Conservation (phyloP, 495 filamentous ascomycete genomes). For the Diplogelasinospora grovesii region DNA sequence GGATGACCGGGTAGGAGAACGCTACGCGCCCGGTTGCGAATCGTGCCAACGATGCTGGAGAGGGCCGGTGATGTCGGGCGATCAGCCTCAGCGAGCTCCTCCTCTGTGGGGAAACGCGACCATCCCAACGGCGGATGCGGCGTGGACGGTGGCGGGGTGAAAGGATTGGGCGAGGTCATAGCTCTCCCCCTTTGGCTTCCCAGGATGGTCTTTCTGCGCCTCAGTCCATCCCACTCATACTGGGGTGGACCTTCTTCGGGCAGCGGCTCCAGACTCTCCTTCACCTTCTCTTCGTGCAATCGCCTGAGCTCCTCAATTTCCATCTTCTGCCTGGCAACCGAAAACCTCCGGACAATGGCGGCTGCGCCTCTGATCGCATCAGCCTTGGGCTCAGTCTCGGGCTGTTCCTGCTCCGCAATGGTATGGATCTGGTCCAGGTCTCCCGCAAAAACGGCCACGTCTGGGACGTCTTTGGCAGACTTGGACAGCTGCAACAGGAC, state of each 20-base stretch:
- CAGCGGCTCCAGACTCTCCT: conserved; percentile 66
- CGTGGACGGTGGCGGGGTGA: conserved; percentile 37
- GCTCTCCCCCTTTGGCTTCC: conserved; percentile 37
- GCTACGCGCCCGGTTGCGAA: conserved; percentile 49
- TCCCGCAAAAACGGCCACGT: conserved; percentile 85
- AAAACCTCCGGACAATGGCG: conserved; percentile 81
- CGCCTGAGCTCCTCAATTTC: conserved; percentile 76
- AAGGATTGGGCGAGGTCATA: conserved; percentile 28
- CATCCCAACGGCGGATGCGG: conserved; percentile 81
- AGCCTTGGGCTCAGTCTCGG: conserved; percentile 91
- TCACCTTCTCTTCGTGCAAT: conserved; percentile 67
- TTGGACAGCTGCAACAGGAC: conserved; percentile 96
- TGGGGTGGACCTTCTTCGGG: conserved; percentile 52
- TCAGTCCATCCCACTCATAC: conserved; percentile 90
- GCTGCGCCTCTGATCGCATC: conserved; percentile 92
- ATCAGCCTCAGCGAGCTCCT: conserved; percentile 48
- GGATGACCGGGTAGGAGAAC: conserved; percentile 41
- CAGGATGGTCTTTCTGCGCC: conserved; percentile 69
- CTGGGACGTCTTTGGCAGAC: conserved; percentile 93
- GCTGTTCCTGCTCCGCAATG: conserved; percentile 88
- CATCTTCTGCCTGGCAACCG: conserved; percentile 64
- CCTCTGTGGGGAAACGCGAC: conserved; percentile 70
- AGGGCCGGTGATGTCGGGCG: conserved; percentile 43
- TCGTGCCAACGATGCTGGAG: conserved; percentile 53
- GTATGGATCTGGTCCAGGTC: conserved; percentile 93